phyloP scores from a whole-genome alignment of 495 filamentous ascomycete species.

The Trichoderma asperelloides region DNA sequence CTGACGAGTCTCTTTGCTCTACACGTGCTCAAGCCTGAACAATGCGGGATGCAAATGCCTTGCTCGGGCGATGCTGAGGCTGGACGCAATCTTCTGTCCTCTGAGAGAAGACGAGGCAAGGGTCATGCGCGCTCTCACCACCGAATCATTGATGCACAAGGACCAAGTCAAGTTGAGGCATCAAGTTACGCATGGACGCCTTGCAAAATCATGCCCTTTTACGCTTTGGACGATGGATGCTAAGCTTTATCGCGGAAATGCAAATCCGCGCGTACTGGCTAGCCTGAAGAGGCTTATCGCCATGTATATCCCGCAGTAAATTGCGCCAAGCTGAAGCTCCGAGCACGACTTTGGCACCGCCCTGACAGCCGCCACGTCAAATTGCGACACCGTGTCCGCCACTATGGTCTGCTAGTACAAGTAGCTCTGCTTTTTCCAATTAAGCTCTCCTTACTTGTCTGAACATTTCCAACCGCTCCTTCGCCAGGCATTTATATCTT shows the following conservation, averaged over 20 bases:
- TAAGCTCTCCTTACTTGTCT: constrained; percentile 9
- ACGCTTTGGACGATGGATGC: no score
- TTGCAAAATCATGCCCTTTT: not conserved
- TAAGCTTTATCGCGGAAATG: no score
- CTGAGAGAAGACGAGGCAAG: no score
- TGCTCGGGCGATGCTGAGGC: not conserved
- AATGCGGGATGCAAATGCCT: not conserved
- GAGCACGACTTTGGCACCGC: not conserved
- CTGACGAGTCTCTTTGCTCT: no score
- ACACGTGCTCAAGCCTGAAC: no score
- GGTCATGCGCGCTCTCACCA: not conserved
- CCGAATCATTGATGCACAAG: not conserved
- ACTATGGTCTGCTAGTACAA: not conserved
- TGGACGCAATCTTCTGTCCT: not conserved
- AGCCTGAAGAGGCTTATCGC: not conserved
- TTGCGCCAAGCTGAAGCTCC: not conserved
- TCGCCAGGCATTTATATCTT: constrained; percentile 1
- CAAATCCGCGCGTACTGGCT: not conserved
- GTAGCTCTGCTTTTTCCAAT: not conserved
- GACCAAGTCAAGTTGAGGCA: not conserved
- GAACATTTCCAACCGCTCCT: constrained; percentile 10
- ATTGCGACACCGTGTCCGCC: constrained; percentile 7
- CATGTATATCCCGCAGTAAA: not conserved
- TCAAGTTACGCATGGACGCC: not conserved
- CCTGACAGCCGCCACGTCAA: not conserved